Percentiles rank a stretch among this genome's conserved stretches.
phyloP scores from a whole-genome alignment of 148 eudicot genomes.

The Spergularia marina region DNA sequence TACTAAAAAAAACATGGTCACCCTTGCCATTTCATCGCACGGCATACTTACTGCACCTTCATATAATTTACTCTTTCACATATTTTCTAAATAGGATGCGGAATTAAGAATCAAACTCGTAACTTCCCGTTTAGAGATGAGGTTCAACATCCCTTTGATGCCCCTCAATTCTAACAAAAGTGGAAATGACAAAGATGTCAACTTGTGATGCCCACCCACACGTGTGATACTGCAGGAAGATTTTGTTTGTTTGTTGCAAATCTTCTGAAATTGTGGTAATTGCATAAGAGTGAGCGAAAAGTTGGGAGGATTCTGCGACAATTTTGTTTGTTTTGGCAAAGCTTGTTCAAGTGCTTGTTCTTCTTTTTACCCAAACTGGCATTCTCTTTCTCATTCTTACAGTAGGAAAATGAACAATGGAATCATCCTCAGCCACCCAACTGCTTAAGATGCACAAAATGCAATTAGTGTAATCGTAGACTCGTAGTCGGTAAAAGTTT shows the following conservation, averaged over 20 bases:
- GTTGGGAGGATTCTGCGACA: background rate
- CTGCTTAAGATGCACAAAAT: constrained; percentile 25
- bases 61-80: too few species aligned
- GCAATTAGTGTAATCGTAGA: background rate
- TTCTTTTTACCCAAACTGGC: constrained; percentile 78
- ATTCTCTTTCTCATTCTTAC: constrained; percentile 81
- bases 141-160: too few species aligned
- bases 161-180: background rate
- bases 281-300: constrained; percentile 19
- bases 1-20: too few species aligned
- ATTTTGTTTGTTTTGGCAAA: background rate
- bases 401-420: constrained; percentile 78
- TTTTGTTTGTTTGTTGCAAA: constrained; percentile 12
- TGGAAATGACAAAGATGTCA: constrained; percentile 11
- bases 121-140: too few species aligned
- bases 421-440: constrained; percentile 83
- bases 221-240: constrained; percentile 24
- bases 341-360: constrained; percentile 24
- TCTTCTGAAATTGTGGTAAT: constrained; percentile 6
- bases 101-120: too few species aligned
- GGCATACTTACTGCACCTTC: too few species aligned
- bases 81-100: too few species aligned
- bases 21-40: too few species aligned
- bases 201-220: constrained; percentile 21
- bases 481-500: too few species aligned